Conservation (phyloP, 1,284 basidiomycete genomes). For the Dichomitus squalens region DNA sequence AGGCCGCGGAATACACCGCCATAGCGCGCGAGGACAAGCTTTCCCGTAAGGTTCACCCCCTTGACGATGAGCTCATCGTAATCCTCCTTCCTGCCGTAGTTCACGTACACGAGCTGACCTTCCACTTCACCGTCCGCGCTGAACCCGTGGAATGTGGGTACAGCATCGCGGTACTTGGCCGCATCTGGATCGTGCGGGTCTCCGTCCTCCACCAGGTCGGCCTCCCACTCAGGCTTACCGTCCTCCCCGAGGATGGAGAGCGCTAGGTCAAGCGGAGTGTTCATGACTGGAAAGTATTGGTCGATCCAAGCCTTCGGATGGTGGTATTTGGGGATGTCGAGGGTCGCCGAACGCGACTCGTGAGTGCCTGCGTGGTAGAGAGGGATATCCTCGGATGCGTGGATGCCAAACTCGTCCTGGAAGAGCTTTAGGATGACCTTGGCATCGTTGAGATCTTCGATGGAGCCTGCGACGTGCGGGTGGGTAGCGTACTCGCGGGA, state of each 20-base stretch:
- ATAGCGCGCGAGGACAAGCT: constrained; percentile 86
- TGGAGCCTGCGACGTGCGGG: constrained; percentile 74
- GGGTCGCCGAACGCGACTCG: constrained; percentile 65
- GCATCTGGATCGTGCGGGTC: constrained; percentile 67
- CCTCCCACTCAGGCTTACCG: constrained; percentile 64
- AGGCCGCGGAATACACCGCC: constrained; percentile 84
- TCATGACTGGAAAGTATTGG: constrained; percentile 82
- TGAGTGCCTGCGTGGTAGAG: constrained; percentile 67
- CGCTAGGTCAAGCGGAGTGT: constrained; percentile 67
- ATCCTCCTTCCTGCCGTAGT: constrained; percentile 76
- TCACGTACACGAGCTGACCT: constrained; percentile 80
- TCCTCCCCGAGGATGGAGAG: constrained; percentile 61
- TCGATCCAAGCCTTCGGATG: constrained; percentile 77
- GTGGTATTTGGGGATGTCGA: constrained; percentile 48
- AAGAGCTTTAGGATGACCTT: constrained; percentile 64
- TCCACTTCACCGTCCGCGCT: constrained; percentile 64
- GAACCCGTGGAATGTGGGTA: constrained; percentile 73
- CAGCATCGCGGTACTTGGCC: constrained; percentile 54
- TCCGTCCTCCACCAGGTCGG: constrained; percentile 69
- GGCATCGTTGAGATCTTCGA: constrained; percentile 66
- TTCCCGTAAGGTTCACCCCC: constrained; percentile 74
- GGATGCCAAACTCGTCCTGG: constrained; percentile 61
- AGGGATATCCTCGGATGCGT: constrained; percentile 42
- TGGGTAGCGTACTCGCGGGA: constrained; percentile 65
- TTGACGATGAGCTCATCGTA: constrained; percentile 37